Base-by-base conservation (phyloP, 2,329 filamentous ascomycete genomes). In the Colletotrichum tropicale region DNA sequence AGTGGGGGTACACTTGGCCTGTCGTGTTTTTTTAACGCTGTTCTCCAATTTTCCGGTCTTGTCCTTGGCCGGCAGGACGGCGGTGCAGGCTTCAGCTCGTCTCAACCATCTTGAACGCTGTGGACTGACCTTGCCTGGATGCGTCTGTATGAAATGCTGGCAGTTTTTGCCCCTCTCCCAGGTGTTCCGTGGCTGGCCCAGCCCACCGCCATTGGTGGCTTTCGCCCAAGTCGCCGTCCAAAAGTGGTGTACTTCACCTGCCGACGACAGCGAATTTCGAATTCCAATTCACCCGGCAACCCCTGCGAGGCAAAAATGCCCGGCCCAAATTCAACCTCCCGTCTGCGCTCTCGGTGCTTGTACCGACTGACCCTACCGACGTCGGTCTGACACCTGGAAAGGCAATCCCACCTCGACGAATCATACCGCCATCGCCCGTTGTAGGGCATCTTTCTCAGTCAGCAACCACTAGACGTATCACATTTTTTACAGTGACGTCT, bases 141-240 rank as follows among this genome's bases (percentile, higher is more conserved):
- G 62, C 69, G 36, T 75, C 72, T 72, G 36, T 68, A 66, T 58
- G 55, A 60, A 43, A 18, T 56, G 55, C 52, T 68, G 52, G 28
- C 66, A 43, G 32, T 24, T 71, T 36, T 48, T 24, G 70, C 64
- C 64, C 73, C 73, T 73, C 73, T 56, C 43, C 43, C 43, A 52
- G 43, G 43, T 52, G 2, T 21, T 13, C 26, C 34, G 38, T 70
- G 67, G 67, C 67, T 62, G 38, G 56, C 18, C 55, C 65, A 73
- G 70, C 36, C 67, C 56, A 70, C 52, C 64, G 48, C 62, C 65
- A 75, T 75, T 75, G 74, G 70, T 75, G 70, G 70, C 62, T 61
- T 73, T 73, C 64, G 48, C 15, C 30, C 21, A 28, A 71, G 43
- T 21, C 43, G 56, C 28, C 18, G 16, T 30, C 66, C 32, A 21